phyloP scores from a whole-genome alignment of 495 filamentous ascomycete genomes.

The Xylaria longipes region DNA sequence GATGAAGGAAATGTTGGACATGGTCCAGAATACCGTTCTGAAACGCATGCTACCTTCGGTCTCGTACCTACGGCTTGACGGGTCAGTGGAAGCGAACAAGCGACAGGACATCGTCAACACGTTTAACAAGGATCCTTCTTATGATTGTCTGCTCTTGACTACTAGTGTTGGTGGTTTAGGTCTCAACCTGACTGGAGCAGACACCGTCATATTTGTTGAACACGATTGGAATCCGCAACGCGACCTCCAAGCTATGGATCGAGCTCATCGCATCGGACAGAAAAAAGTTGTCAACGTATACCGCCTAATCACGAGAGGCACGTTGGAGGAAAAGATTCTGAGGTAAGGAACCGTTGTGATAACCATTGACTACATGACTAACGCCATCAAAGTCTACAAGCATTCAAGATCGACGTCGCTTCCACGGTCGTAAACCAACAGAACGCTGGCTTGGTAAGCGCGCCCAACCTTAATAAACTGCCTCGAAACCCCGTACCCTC shows the following conservation, averaged over 20 bases:
- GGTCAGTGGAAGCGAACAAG: constrained; percentile 84
- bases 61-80: constrained; percentile 89
- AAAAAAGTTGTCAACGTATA: constrained; percentile 99
- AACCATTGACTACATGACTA: constrained; percentile 9
- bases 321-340: constrained; percentile 97
- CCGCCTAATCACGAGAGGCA: constrained; percentile 91
- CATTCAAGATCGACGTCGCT: constrained; percentile 99
- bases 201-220: constrained; percentile 99
- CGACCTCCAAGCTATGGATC: constrained; percentile 98
- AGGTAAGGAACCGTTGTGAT: constrained; percentile 34
- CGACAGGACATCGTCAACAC: constrained; percentile 97
- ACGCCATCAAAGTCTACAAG: constrained; percentile 72
- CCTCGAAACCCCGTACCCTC: no score
- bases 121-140: constrained; percentile 96
- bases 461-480: neutral
- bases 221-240: constrained; percentile 99
- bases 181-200: constrained; percentile 93
- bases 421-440: constrained; percentile 99
- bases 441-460: constrained; percentile 83
- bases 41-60: constrained; percentile 84
- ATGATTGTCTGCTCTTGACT: constrained; percentile 89
- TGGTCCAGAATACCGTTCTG: constrained; percentile 91
- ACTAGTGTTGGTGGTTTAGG: constrained; percentile 95
- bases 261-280: constrained; percentile 96
- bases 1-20: constrained; percentile 99